Evolutionary conservation across 129 eudicot species (phyloP).

Genomic region (Lactuca saligna): DNA sequence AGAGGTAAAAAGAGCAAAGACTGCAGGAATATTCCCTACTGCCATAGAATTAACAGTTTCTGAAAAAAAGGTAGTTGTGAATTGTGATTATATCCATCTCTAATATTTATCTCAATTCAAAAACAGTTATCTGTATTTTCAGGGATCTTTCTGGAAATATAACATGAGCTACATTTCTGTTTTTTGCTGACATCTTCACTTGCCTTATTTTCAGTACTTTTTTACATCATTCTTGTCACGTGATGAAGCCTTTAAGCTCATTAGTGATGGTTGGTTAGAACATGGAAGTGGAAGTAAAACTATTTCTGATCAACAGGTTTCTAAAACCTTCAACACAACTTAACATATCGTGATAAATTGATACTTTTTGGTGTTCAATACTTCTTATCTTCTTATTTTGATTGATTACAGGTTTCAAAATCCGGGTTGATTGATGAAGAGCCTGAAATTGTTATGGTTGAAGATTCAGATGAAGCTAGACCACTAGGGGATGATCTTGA

Average conservation of each 20-base stretch:
- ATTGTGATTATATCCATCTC: conserved; percentile 12
- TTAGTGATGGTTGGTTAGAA: conserved; percentile 79
- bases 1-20: conserved; percentile 79
- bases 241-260: conserved; percentile 93
- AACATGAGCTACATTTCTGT: neutral
- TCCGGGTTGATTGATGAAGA: conserved; percentile 55
- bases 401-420: conserved; percentile 49
- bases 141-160: neutral
- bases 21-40: conserved; percentile 93
- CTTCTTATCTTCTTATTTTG: conserved; percentile 7
- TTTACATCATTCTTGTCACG: conserved; percentile 94
- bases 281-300: conserved; percentile 56
- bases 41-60: conserved; percentile 84
- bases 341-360: conserved; percentile 2
- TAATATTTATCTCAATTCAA: neutral
- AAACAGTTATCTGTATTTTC: neutral
- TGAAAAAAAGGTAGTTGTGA: conserved; percentile 79
- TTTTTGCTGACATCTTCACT: conserved; percentile 9
- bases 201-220: conserved; percentile 58
- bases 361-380: conserved; percentile 1
- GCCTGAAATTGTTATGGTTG: conserved; percentile 47
- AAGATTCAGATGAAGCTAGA: conserved; percentile 41
- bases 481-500: conserved; percentile 40
- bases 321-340: conserved; percentile 7
- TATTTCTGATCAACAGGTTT: conserved; percentile 69